Conservation (phyloP, 2,329 filamentous ascomycete genomes). For the Ceratocystis cacaofunesta region DNA sequence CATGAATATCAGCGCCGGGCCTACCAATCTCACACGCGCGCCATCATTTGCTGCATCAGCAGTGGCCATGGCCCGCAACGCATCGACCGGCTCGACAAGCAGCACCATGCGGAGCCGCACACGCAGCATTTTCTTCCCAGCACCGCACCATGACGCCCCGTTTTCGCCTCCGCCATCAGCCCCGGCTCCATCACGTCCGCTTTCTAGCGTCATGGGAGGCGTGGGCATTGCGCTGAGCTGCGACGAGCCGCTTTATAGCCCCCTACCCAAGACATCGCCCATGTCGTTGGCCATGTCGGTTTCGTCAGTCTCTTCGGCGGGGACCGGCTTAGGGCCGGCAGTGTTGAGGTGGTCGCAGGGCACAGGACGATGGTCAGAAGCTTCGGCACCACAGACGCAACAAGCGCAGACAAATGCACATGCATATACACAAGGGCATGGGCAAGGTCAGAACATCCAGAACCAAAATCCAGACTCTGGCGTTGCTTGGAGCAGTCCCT, state of each 20-base stretch:
- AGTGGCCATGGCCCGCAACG: conserved; percentile 3
- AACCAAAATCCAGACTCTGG: neutral
- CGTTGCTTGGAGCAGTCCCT: neutral
- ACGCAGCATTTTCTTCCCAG: conserved; percentile 10
- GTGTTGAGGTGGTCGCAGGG: conserved; percentile 6
- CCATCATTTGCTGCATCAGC: conserved; percentile 8
- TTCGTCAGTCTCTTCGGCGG: conserved; percentile 1
- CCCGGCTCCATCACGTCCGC: neutral
- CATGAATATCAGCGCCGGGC: neutral
- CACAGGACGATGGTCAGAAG: conserved; percentile 1
- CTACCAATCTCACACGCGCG: neutral
- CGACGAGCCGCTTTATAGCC: conserved; percentile 6
- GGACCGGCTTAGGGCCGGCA: neutral
- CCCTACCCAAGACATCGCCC: conserved; percentile 1
- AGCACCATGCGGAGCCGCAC: neutral
- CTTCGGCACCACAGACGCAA: neutral
- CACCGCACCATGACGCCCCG: conserved; percentile 7
- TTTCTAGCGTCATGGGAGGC: neutral
- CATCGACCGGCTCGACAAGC: neutral
- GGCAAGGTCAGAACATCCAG: neutral
- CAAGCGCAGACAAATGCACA: neutral
- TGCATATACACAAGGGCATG: neutral
- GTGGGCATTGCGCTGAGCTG: conserved; percentile 10
- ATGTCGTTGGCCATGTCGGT: conserved; percentile 5
- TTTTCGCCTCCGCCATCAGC: conserved; percentile 3